Evolutionary conservation across 2,329 filamentous ascomycete genomes (phyloP), one percentile per base, ranked within the genome.

Genomic region (Iodosphaeria phyllophila): DNA sequence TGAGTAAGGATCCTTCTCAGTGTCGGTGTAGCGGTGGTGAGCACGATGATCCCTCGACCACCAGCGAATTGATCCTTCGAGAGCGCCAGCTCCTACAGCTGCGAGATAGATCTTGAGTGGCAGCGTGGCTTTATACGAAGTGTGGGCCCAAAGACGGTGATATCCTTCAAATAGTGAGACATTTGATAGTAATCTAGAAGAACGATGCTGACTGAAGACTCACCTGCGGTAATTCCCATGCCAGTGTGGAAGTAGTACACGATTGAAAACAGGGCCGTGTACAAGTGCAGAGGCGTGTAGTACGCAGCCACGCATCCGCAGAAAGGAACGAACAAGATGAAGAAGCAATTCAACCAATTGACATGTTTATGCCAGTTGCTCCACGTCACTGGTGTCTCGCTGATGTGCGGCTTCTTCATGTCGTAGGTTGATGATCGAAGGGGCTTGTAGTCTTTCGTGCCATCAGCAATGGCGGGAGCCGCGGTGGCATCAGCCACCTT

Each of bases 341-440:
- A 65, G 33, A 61, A 64, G 33, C 79, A 73, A 51, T 92, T 92
- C 37, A 92, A 64, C 82, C 83, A 92, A 64, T 92, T 83, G 59
- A 92, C 65, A 47, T 92, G 83, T 56, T 84, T 75, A 56, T 83
- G 73, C 78, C 79, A 89, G 59, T 92, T 92, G 42, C 61, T 57
- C 51, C 60, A 64, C 31, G 79, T 92, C 39, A 91, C 74, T 29
- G 77, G 75, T 34, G 68, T 67, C 35, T 91, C 82, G 35, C 79
- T 71, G 52, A 92, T 89, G 52, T 92, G 82, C 43, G 74, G 65
- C 57, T 91, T 92, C 58, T 74, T 58, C 30, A 47, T 21, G 31
- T 71, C 64, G 35, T 53, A 51, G 37, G 51, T 51, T 43, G 38
- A 34, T 16, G 32, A 41, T 24, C 59, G 58, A 23, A 58, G 47